A percentile compares a stretch with the other conserved stretches of the same genome.
Evolutionary conservation across 345 rosid genomes (phyloP).

Genomic region (Arabidopsis suecica): DNA sequence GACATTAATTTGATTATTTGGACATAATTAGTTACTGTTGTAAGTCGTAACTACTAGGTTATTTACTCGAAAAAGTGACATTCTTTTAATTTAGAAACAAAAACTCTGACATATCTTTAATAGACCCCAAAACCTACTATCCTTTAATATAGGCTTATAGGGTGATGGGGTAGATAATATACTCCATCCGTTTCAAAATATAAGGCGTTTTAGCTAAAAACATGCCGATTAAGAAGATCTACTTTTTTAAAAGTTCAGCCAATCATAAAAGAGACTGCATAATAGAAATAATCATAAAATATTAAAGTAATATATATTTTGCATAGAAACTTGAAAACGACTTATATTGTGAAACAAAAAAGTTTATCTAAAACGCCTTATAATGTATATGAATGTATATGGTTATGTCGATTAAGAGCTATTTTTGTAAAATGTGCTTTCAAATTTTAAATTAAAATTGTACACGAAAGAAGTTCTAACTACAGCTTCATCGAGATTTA

Average conservation of each 20-base stretch:
- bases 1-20: slow-evolving; percentile 2
- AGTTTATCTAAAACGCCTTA: no score
- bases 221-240: no score
- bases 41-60: background rate
- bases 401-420: background rate
- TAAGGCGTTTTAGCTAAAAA: no score
- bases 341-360: no score
- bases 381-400: background rate
- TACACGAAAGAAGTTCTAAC: background rate
- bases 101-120: background rate
- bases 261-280: no score
- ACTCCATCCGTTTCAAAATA: no score
- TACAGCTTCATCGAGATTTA: background rate
- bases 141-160: background rate
- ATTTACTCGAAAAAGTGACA: background rate
- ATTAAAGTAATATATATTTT: no score
- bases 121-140: slow-evolving; percentile 21
- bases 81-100: background rate
- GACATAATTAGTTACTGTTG: slow-evolving; percentile 10
- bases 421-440: background rate
- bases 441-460: background rate
- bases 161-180: background rate
- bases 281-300: no score
- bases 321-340: no score
- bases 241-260: no score